phyloP scores from a whole-genome alignment of 768 basidiomycete genomes.

The Boletus eberwhitei region DNA sequence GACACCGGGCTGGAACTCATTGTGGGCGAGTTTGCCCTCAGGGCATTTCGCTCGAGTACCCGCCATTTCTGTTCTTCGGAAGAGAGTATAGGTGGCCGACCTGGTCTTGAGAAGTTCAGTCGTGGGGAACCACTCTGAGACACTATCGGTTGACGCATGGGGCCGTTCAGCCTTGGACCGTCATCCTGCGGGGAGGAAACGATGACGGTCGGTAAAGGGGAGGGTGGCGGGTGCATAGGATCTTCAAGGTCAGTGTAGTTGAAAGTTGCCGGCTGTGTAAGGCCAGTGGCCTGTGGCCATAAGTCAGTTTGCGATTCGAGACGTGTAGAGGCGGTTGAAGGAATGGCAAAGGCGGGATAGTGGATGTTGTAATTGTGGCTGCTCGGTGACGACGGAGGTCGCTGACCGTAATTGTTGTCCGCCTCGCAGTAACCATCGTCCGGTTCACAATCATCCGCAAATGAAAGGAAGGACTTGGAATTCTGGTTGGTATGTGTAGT shows the following conservation, averaged over 20 bases:
- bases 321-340: neutral
- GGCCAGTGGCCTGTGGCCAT: constrained; percentile 16
- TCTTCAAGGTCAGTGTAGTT: constrained; percentile 9
- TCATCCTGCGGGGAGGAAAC: constrained; percentile 45
- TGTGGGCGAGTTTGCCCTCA: constrained; percentile 34
- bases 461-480: constrained; percentile 27
- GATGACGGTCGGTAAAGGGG: constrained; percentile 50
- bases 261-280: constrained; percentile 1
- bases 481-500: constrained; percentile 8
- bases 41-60: constrained; percentile 59
- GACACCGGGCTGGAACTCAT: constrained; percentile 7
- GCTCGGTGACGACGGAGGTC: neutral
- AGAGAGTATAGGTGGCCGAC: constrained; percentile 41
- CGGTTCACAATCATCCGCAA: constrained; percentile 32
- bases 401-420: constrained; percentile 38
- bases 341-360: neutral
- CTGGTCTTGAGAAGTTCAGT: constrained; percentile 65
- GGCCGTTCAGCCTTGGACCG: constrained; percentile 16
- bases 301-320: constrained; percentile 2
- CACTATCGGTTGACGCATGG: constrained; percentile 42
- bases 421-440: constrained; percentile 37
- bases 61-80: constrained; percentile 40
- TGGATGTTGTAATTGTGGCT: constrained; percentile 1
- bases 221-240: constrained; percentile 14
- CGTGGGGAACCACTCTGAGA: constrained; percentile 29